Conservation (phyloP, 352 stramenopile species). For the Phytophthora pistaciae region DNA sequence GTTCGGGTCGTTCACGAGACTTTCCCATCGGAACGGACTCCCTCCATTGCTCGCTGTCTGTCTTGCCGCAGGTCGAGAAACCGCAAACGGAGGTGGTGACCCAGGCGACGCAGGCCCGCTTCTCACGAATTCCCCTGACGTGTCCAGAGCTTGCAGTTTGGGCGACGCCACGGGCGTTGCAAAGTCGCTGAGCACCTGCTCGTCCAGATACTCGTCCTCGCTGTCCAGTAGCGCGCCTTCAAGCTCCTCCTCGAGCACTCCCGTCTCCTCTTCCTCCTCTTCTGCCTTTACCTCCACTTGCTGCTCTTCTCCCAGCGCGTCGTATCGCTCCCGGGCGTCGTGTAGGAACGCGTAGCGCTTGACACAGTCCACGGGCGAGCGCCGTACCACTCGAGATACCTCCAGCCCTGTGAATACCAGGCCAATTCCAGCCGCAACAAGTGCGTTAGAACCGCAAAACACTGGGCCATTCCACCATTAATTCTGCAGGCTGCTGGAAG, state of each 20-base stretch:
- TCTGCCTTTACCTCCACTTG: slow-evolving; percentile 24
- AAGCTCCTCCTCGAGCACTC: slow-evolving; percentile 22
- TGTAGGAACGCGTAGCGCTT: slow-evolving; percentile 84
- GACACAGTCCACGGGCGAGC: slow-evolving; percentile 81
- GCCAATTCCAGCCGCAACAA: slow-evolving; percentile 18
- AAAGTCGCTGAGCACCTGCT: slow-evolving; percentile 73
- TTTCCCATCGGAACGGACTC: slow-evolving; percentile 80
- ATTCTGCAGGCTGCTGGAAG: not conserved
- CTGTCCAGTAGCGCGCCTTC: slow-evolving; percentile 35
- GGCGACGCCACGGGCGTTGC: slow-evolving; percentile 67
- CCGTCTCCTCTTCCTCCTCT: slow-evolving; percentile 7
- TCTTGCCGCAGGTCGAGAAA: slow-evolving; percentile 29
- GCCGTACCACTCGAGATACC: slow-evolving; percentile 61
- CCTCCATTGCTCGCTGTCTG: slow-evolving; percentile 22
- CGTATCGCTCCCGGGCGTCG: slow-evolving; percentile 47
- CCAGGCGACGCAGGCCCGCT: slow-evolving; percentile 49
- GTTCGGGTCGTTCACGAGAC: slow-evolving; percentile 63
- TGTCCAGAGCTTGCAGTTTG: slow-evolving; percentile 65
- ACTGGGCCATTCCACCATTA: not conserved
- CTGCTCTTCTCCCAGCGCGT: slow-evolving; percentile 21
- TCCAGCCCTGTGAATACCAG: slow-evolving; percentile 62
- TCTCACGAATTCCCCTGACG: slow-evolving; percentile 55
- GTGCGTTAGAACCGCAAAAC: slow-evolving; percentile 11
- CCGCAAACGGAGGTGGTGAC: slow-evolving; percentile 80
- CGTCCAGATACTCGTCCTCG: slow-evolving; percentile 46